Evolutionary conservation across 768 basidiomycete genomes (phyloP).

Genomic region (Tricholoma terreum): DNA sequence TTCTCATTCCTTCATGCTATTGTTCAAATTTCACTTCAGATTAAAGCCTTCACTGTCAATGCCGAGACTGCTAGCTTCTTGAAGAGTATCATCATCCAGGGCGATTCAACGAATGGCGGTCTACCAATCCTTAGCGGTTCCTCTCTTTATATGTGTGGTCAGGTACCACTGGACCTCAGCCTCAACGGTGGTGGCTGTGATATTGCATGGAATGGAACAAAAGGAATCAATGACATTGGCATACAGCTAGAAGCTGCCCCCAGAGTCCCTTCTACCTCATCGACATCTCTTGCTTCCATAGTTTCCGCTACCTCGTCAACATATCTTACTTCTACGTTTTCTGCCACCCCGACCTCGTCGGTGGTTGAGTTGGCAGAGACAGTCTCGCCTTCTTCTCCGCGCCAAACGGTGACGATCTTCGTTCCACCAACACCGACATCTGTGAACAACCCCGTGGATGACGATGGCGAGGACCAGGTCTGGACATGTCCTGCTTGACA

Average conservation of each 20-base stretch:
- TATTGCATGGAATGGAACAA: slow-evolving; percentile 53
- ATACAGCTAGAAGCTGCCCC: neutral
- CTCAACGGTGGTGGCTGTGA: slow-evolving; percentile 40
- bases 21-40: slow-evolving; percentile 68
- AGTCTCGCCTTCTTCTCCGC: neutral
- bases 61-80: slow-evolving; percentile 53
- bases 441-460: slow-evolving; percentile 1
- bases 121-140: slow-evolving; percentile 48
- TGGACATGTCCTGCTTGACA: neutral
- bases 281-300: neutral
- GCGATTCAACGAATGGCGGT: slow-evolving; percentile 43
- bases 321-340: slow-evolving; percentile 7
- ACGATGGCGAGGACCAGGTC: slow-evolving; percentile 15
- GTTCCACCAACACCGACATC: slow-evolving; percentile 15
- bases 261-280: slow-evolving; percentile 1
- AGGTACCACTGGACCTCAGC: slow-evolving; percentile 43
- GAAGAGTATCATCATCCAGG: slow-evolving; percentile 45
- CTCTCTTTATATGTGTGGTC: slow-evolving; percentile 57
- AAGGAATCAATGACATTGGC: slow-evolving; percentile 8
- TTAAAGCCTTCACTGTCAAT: slow-evolving; percentile 64
- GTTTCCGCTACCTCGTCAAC: slow-evolving; percentile 5
- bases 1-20: slow-evolving; percentile 67
- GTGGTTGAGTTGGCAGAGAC: neutral
- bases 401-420: slow-evolving; percentile 25
- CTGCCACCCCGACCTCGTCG: slow-evolving; percentile 5